A percentile compares a stretch with the other conserved stretches of the same genome.
Evolutionary conservation across 2,329 filamentous ascomycete species (phyloP).

Genomic region (Chaetomium olivaceum): DNA sequence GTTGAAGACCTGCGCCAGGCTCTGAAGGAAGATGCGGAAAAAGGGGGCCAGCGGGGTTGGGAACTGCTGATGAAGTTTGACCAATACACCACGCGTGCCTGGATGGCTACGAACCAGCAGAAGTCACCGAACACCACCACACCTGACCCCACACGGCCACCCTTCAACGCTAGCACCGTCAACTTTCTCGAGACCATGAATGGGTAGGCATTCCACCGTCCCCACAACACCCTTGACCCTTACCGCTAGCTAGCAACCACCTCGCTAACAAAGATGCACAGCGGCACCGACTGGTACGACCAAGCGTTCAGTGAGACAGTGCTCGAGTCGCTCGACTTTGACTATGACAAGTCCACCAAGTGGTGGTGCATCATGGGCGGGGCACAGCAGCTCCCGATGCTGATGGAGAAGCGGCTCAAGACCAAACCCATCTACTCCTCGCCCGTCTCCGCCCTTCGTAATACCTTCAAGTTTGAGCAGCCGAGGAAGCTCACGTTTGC

Average conservation of each 20-base stretch:
- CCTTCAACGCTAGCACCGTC: too few relatives aligned
- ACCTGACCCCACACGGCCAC: background rate
- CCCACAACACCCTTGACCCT: background rate
- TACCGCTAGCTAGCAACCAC: background rate
- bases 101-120: slow-evolving; percentile 1
- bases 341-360: too few relatives aligned
- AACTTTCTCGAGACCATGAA: background rate
- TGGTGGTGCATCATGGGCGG: too few relatives aligned
- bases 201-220: background rate
- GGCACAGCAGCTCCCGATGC: background rate
- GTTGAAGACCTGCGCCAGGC: background rate
- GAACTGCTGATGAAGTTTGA: background rate
- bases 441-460: background rate
- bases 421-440: background rate
- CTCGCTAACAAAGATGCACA: background rate
- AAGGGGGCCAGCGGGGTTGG: background rate
- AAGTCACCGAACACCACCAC: background rate
- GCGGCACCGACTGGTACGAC: too few relatives aligned
- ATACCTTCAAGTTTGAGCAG: too few relatives aligned
- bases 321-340: too few relatives aligned
- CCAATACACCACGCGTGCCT: slow-evolving; percentile 1
- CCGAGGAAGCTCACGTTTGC: too few relatives aligned
- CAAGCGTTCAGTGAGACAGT: too few relatives aligned
- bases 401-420: background rate
- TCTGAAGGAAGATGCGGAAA: background rate